These are phyloP conservation scores for Alternaria gansuensis DNA, from an alignment of 2,329 filamentous ascomycete species.

Conservation along the genomic window DNA sequence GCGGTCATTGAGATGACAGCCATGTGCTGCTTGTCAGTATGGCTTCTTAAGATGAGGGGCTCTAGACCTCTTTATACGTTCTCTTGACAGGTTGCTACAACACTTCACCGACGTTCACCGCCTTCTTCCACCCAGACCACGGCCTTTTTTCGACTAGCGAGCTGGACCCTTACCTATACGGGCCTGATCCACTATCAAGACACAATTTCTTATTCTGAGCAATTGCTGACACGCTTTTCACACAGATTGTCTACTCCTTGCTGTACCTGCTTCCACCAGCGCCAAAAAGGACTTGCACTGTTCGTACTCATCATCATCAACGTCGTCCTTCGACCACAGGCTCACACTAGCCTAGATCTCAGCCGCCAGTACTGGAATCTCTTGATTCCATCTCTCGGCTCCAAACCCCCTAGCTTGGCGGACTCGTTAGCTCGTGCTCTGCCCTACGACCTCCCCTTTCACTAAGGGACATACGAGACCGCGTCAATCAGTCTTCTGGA, in stretches of 20 bases:
- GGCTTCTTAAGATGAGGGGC: background rate
- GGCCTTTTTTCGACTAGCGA: slow-evolving; percentile 5
- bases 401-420: slow-evolving; percentile 52
- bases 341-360: slow-evolving; percentile 46
- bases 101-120: slow-evolving; percentile 7
- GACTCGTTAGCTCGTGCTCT: slow-evolving; percentile 66
- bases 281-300: slow-evolving; percentile 33
- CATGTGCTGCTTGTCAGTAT: background rate
- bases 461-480: slow-evolving; percentile 45
- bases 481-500: slow-evolving; percentile 53
- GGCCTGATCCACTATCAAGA: slow-evolving; percentile 2
- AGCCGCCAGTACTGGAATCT: slow-evolving; percentile 52
- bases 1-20: background rate
- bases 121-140: background rate
- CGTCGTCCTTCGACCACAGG: slow-evolving; percentile 13
- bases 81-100: background rate
- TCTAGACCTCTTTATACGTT: background rate
- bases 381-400: slow-evolving; percentile 58
- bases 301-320: slow-evolving; percentile 26
- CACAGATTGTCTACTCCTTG: slow-evolving; percentile 27
- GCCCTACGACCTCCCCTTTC: slow-evolving; percentile 51
- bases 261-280: slow-evolving; percentile 25
- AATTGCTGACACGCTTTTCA: slow-evolving; percentile 23
- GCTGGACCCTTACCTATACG: slow-evolving; percentile 8
- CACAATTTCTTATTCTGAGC: slow-evolving; percentile 6